Evolutionary conservation across 208 protist species (phyloP), one percentile per base, ranked within the genome.

Genomic region (Crithidia mellificae): DNA sequence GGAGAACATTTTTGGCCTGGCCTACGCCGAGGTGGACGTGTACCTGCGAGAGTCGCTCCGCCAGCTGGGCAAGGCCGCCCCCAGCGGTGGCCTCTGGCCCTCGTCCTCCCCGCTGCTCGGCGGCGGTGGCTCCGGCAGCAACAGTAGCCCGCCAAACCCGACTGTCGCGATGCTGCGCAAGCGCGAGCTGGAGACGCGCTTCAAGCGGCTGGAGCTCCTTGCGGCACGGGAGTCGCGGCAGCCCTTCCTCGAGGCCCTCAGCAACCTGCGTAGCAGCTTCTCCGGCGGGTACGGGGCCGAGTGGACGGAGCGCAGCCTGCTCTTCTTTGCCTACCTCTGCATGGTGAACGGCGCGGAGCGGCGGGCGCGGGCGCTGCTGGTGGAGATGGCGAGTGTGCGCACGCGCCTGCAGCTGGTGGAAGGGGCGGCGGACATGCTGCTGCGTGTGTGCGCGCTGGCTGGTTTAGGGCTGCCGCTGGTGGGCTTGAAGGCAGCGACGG

Each of bases 31-130:
- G 74, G 39, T 94, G 25, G 83, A 92, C 25, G 27, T 92, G 12
- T 93, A 91, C 50, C 72, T 96, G 57, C 32, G 64, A 2, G 88
- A 94, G 65, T 78, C 88, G 3, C 68, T 91, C 27, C 79, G 86
- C 27, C 83, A 91, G 72, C 78, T 90, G 25, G 59, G 81, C n/a
- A 74, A 80, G 44, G 55, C 69, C 14, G 64, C 67, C 15, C 39
- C 72, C 24, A 52, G 63, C 20, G 57, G 63, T 20, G 53, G 62
- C 0, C 56, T 70, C 34, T 52, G 61, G 47, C 47, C 63, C 1
- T 64, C 34, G 32, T 63, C 36, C n/a, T 36, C 57, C 15, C 65
- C 52, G 25, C 57, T 59, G 29, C 56, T 66, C 24, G n/a, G 61
- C 30, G 52, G 64, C 20, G 39, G 49, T 34, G 34, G 36, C 9